Evolutionary conservation across 2,329 filamentous ascomycete species (phyloP).

Genomic region (Penicillium nordicum): DNA sequence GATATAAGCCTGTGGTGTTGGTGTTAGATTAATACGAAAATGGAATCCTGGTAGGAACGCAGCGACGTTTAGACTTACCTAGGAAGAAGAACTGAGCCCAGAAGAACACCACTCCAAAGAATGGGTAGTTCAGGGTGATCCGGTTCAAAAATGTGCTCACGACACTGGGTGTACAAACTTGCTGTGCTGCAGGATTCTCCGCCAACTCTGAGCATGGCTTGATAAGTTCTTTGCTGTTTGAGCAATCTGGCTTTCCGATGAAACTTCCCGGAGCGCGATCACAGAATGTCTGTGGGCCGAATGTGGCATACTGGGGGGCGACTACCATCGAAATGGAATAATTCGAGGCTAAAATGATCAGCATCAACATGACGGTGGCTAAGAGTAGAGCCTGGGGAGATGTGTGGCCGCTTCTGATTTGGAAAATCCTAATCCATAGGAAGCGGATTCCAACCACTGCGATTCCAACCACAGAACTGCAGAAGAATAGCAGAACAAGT

Average conservation of each 20-base stretch:
- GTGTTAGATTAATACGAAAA: neutral
- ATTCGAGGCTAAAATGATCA: constrained; percentile 87
- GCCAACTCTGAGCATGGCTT: constrained; percentile 77
- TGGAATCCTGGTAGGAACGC: neutral
- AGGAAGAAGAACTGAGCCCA: constrained; percentile 96
- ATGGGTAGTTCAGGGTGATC: constrained; percentile 88
- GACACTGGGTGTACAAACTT: constrained; percentile 86
- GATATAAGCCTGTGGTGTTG: constrained; percentile 58
- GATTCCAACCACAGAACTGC: constrained; percentile 80
- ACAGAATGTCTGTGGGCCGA: constrained; percentile 92
- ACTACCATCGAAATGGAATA: constrained; percentile 89
- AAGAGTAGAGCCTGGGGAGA: constrained; percentile 88
- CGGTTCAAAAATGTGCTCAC: constrained; percentile 92
- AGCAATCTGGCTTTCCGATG: constrained; percentile 71
- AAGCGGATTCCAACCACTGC: constrained; percentile 89
- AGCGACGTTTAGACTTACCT: constrained; percentile 39
- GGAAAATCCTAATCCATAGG: constrained; percentile 91
- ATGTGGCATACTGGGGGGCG: constrained; percentile 93
- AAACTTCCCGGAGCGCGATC: constrained; percentile 63
- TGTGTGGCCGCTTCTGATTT: constrained; percentile 82
- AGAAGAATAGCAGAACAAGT: constrained; percentile 82
- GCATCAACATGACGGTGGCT: constrained; percentile 82
- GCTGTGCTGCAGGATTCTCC: constrained; percentile 65
- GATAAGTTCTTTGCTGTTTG: constrained; percentile 62
- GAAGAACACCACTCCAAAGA: constrained; percentile 89